phyloP scores from a whole-genome alignment of 2,329 filamentous ascomycete species.

The Diplodia intermedia region DNA sequence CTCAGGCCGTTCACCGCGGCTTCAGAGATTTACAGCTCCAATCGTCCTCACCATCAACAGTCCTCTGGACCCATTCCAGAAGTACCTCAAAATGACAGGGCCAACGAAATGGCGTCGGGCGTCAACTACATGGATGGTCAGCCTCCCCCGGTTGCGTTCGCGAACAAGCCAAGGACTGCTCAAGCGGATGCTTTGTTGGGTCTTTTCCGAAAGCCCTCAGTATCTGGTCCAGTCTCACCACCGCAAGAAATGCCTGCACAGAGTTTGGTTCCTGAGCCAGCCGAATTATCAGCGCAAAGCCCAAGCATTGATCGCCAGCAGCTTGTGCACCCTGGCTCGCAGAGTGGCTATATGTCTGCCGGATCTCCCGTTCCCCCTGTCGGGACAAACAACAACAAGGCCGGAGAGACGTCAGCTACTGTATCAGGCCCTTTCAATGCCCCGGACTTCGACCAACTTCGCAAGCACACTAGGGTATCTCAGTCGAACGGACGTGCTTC shows the following conservation, averaged over 20 bases:
- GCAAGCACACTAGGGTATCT: slow-evolving; percentile 38
- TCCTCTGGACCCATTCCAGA: slow-evolving; percentile 20
- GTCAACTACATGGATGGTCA: slow-evolving; percentile 25
- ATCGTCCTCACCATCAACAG: slow-evolving; percentile 9
- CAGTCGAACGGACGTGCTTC: slow-evolving; percentile 22
- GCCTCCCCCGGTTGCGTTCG: slow-evolving; percentile 10
- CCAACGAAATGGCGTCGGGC: background rate
- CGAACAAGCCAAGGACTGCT: slow-evolving; percentile 46
- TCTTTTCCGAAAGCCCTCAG: slow-evolving; percentile 47
- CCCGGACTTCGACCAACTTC: slow-evolving; percentile 50
- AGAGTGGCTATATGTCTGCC: background rate
- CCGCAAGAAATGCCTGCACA: slow-evolving; percentile 35
- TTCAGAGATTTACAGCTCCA: slow-evolving; percentile 31
- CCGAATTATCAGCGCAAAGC: slow-evolving; percentile 55
- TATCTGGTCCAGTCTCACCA: slow-evolving; percentile 28
- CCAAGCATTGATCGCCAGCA: slow-evolving; percentile 36
- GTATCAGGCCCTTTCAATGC: slow-evolving; percentile 52
- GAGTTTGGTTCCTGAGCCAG: slow-evolving; percentile 43
- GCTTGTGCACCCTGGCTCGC: background rate
- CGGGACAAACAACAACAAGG: slow-evolving; percentile 31
- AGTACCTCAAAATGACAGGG: slow-evolving; percentile 29
- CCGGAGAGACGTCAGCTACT: slow-evolving; percentile 43
- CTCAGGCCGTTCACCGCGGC: slow-evolving; percentile 28
- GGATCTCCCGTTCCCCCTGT: background rate
- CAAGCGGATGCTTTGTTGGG: slow-evolving; percentile 56